phyloP scores from a whole-genome alignment of 1,284 basidiomycete species.

The Ustanciosporium gigantosporum region DNA sequence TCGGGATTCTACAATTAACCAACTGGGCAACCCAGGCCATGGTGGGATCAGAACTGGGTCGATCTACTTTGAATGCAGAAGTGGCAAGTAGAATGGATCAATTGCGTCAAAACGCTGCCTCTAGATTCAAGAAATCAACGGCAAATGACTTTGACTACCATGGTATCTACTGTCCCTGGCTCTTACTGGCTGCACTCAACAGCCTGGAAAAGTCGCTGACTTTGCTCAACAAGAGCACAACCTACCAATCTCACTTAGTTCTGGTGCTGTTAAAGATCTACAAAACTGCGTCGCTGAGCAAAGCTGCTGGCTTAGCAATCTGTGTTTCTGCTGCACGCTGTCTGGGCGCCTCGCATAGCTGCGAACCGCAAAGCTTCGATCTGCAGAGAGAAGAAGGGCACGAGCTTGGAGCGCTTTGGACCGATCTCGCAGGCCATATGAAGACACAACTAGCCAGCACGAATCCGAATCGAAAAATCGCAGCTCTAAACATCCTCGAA shows the following conservation, averaged over 20 bases:
- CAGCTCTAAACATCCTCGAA: conserved; percentile 12
- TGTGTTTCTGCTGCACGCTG: conserved; percentile 24
- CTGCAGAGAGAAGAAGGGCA: too few species aligned
- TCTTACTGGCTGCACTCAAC: background rate
- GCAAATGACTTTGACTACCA: background rate
- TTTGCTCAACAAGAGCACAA: too few species aligned
- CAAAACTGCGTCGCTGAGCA: conserved; percentile 9
- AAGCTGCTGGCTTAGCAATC: conserved; percentile 15
- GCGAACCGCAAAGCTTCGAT: background rate
- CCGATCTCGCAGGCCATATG: conserved; percentile 10
- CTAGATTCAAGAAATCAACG: too few species aligned
- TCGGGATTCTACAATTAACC: conserved; percentile 17
- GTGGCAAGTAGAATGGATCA: conserved; percentile 10
- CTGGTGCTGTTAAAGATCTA: conserved; percentile 32
- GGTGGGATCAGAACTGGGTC: background rate
- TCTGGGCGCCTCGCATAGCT: conserved; percentile 2
- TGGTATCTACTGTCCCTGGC: conserved; percentile 1
- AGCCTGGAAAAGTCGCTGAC: too few species aligned
- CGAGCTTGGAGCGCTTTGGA: conserved; percentile 18
- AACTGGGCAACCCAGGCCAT: conserved; percentile 26
- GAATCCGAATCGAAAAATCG: conserved; percentile 27
- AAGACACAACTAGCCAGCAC: conserved; percentile 18
- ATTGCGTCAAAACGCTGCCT: conserved; percentile 12
- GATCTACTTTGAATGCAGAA: background rate
- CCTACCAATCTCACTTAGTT: too few species aligned